Evolutionary conservation across 345 rosid genomes (phyloP), one percentile per base, ranked within the genome.

Genomic region (Rhizophora mangle): DNA sequence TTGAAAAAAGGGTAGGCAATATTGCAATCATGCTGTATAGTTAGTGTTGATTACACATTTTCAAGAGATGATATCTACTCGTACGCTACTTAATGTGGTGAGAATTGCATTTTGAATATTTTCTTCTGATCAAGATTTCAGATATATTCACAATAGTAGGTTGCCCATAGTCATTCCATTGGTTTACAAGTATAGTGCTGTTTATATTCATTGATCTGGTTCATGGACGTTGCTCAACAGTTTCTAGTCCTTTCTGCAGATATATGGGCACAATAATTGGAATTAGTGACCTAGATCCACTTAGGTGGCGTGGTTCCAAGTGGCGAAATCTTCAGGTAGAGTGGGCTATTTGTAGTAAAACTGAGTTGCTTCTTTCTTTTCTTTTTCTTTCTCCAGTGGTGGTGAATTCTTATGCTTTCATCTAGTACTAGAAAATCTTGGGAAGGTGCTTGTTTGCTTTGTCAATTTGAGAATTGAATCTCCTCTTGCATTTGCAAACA

Each of bases 251-350:
- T 67, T 61, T 81, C 52, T 30, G 51, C 83, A 95, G 98, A 74
- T 92, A 92, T 81, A 96, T 96, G 99, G 99, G 99, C n/a, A 90
- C 97, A 26, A 85, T 92, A 51, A 82, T 90, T 73, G 96, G 95
- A 55, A 79, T 88, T 60, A 85, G 90, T 64, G 98, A 92, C 73
- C 66, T 89, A 15, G 99, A 96, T 85, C 96, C 99, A 3, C 74
- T 96, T 71, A 81, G 96, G 76, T 96, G 99, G 98, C 93, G 95
- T 71, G 93, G 98, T 68, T 96, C 99, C 27, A 96, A 90, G 76
- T 92, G 99, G 99, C 89, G 99, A 71, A 96, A 96, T 85, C 93
- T 96, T 78, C 97, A 92, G 90, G 93, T 83, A 57, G 55, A 68
- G n/a, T 72, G 68, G 8, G 13, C 56, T 71, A 31, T 19, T 66